phyloP scores from a whole-genome alignment of 257 asterid genomes.

The Jacaranda copaia region DNA sequence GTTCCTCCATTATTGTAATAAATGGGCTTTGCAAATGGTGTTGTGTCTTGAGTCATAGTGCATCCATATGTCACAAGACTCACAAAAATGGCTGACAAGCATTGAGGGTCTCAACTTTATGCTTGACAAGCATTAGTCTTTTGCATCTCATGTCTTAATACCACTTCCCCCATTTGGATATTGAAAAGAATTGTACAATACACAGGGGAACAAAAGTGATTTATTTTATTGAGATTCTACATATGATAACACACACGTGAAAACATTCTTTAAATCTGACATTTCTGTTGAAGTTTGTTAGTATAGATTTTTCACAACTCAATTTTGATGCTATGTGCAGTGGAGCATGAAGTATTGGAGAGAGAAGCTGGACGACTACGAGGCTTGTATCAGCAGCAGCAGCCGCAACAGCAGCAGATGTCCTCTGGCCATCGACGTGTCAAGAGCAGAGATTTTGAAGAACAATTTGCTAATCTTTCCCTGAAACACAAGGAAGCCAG shows the following conservation, averaged over 20 bases:
- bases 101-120: not conserved
- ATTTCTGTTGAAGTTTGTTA: constrained; percentile 2
- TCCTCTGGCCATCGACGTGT: constrained; percentile 65
- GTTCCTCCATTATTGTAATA: constrained; percentile 9
- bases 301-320: constrained; percentile 23
- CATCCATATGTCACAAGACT: not conserved
- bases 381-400: constrained; percentile 63
- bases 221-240: not conserved
- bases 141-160: not conserved
- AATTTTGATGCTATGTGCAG: constrained; percentile 55
- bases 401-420: constrained; percentile 49
- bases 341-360: constrained; percentile 94
- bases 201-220: not conserved
- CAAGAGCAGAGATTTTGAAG: constrained; percentile 83
- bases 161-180: constrained; percentile 7
- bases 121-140: constrained; percentile 18
- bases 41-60: constrained; percentile 2
- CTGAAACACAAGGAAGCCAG: constrained; percentile 70
- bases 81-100: not conserved
- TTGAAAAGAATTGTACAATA: not conserved
- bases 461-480: constrained; percentile 77
- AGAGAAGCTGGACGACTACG: constrained; percentile 82
- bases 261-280: not conserved
- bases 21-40: not conserved
- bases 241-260: not conserved